A percentile compares a stretch with the other conserved stretches of the same genome.
phyloP scores from a whole-genome alignment of 169 alveolate species.

The Plasmodium cynomolgi region DNA sequence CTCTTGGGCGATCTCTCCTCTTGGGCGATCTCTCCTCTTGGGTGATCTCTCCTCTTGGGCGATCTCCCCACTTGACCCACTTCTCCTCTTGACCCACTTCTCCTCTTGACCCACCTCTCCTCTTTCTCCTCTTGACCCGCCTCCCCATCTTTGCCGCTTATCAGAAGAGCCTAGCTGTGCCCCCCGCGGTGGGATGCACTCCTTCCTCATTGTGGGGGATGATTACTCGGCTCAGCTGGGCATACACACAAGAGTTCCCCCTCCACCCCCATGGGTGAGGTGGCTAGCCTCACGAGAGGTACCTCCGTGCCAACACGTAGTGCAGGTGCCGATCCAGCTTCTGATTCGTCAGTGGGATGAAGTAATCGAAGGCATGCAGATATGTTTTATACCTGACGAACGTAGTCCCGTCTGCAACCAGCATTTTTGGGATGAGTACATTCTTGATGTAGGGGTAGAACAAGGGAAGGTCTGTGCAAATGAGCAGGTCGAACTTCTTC shows the following conservation, averaged over 20 bases:
- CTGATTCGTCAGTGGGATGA: conserved; percentile 78
- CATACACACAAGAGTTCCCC: not conserved
- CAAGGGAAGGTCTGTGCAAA: conserved; percentile 82
- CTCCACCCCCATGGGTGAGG: not conserved
- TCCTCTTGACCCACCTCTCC: no score
- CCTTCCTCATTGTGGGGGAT: not conserved
- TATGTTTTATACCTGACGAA: conserved; percentile 77
- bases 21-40: no score
- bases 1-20: no score
- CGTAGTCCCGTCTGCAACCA: conserved; percentile 77
- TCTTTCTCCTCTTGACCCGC: no score
- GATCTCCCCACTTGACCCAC: no score
- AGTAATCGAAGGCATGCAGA: conserved; percentile 83
- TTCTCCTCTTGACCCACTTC: no score
- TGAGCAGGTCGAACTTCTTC: conserved; percentile 76
- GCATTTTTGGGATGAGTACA: conserved; percentile 82
- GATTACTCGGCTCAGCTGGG: not conserved
- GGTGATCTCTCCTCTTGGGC: no score
- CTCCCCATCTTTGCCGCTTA: not conserved
- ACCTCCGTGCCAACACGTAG: conserved; percentile 53
- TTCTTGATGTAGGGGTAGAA: conserved; percentile 79
- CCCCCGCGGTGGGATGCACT: not conserved
- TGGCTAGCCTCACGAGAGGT: conserved; percentile 7
- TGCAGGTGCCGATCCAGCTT: conserved; percentile 55
- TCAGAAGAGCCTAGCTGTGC: not conserved